Evolutionary conservation across 2,329 filamentous ascomycete species (phyloP), one percentile per base, ranked within the genome.

Genomic region (Fusarium ambrosium): DNA sequence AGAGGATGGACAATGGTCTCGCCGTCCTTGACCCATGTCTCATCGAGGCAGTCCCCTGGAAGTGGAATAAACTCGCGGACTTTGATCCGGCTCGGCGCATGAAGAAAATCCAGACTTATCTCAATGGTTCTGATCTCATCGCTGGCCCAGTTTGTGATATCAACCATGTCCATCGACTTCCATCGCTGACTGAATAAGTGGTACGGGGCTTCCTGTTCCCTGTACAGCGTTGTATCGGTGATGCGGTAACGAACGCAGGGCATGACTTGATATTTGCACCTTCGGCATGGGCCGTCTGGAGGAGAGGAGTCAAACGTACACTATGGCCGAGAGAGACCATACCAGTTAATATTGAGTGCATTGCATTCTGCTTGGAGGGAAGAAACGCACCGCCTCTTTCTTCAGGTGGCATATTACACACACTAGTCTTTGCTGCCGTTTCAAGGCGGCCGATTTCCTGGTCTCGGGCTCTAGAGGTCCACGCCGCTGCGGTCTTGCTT

Each of bases 141-240:
- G 8, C 51, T 62, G 8, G 53, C 71, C 71, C 71, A 74, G 22
- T 61, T 53, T 41, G 37, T 32, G 18, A 74, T 67, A 36, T 71
- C 66, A n/a, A 69, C 53, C 11, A 69, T 22, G 14, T 71, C 69
- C 69, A 74, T 74, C 5, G 62, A 48, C 14, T 64, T 18, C 66
- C 69, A 69, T 32, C 71, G 32, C 60, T 53, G n/a, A 20, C 41
- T 64, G 20, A 64, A 69, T 14, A 62, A 34, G 24, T 55, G 34
- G 45, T 62, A 64, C 1, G 71, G 71, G 16, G 22, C 41, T 10
- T 59, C 16, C n/a, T 65, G 62, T 16, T 65, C 62, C 8, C 62
- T 36, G 37, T 65, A 59, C 4, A 65, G 39, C 10, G 51, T 32
- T 6, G 62, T 43, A 27, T 65, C 62, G 0, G 62, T 65, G 18